Evolutionary conservation across 139 green algal species (phyloP).

Genomic region (Chlorella sp.): DNA sequence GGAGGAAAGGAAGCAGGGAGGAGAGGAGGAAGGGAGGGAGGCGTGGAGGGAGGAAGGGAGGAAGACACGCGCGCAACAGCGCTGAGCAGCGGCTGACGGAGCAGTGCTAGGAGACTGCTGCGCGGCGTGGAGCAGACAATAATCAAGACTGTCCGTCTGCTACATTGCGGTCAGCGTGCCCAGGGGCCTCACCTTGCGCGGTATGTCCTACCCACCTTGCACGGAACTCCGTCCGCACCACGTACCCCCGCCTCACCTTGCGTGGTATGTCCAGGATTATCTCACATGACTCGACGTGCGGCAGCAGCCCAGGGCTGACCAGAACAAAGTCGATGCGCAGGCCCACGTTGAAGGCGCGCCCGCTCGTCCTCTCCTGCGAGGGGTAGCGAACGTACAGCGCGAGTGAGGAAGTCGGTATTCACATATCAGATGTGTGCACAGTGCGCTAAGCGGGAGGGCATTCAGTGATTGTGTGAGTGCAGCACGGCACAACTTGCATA

Average conservation of each 20-base stretch:
- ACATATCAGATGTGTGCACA: not conserved
- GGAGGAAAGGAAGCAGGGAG: too few species aligned
- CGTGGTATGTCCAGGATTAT: slow-evolving; percentile 48
- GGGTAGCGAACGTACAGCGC: not conserved
- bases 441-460: not conserved
- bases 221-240: not conserved
- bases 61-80: too few species aligned
- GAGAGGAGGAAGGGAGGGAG: too few species aligned
- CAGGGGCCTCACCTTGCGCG: not conserved
- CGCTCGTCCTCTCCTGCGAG: slow-evolving; percentile 41
- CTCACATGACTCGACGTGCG: slow-evolving; percentile 45
- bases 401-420: not conserved
- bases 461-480: not conserved
- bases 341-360: slow-evolving; percentile 61
- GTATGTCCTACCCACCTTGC: not conserved
- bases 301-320: slow-evolving; percentile 37
- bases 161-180: not conserved
- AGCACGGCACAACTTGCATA: too few species aligned
- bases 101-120: too few species aligned
- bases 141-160: too few species aligned
- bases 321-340: slow-evolving; percentile 68
- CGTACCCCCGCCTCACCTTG: slow-evolving; percentile 48
- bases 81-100: too few species aligned
- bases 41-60: too few species aligned
- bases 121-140: too few species aligned